Conservation (phyloP, 2,329 filamentous ascomycete species). For the Pezicula carpinea region DNA sequence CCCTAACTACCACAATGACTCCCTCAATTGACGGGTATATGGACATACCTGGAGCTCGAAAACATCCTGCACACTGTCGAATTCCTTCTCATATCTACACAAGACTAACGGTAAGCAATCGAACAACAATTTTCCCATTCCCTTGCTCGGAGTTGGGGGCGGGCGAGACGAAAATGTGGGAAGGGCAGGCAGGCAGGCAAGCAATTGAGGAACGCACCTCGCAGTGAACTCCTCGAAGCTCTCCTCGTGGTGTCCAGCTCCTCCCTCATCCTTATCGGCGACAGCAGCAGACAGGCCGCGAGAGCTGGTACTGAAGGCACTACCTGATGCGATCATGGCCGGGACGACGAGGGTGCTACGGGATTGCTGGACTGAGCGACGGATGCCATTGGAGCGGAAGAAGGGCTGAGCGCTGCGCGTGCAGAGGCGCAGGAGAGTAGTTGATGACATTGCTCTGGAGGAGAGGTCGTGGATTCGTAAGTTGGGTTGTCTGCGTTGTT, state of each 20-base stretch:
- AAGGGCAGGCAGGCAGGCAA: slow-evolving; percentile 14
- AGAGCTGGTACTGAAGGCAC: slow-evolving; percentile 58
- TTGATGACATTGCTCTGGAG: slow-evolving; percentile 53
- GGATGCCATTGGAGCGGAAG: slow-evolving; percentile 59
- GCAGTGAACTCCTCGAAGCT: slow-evolving; percentile 98
- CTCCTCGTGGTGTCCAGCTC: slow-evolving; percentile 74
- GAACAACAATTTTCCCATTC: slow-evolving; percentile 17
- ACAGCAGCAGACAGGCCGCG: slow-evolving; percentile 31
- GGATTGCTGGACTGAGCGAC: slow-evolving; percentile 51
- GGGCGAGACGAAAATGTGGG: too few relatives aligned
- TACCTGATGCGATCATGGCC: slow-evolving; percentile 41
- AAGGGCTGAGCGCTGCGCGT: slow-evolving; percentile 58
- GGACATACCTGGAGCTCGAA: slow-evolving; percentile 94
- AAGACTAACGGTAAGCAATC: slow-evolving; percentile 31
- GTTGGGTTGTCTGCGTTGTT: neutral
- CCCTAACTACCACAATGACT: slow-evolving; percentile 17
- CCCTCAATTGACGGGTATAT: slow-evolving; percentile 16
- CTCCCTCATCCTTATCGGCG: slow-evolving; percentile 48
- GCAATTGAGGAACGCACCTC: slow-evolving; percentile 60
- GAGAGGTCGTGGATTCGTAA: slow-evolving; percentile 3
- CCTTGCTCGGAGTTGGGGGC: too few relatives aligned
- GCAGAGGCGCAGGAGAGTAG: slow-evolving; percentile 65
- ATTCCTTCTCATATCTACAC: slow-evolving; percentile 97
- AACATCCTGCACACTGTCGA: slow-evolving; percentile 94
- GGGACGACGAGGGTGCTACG: slow-evolving; percentile 48